A percentile compares a stretch with the other conserved stretches of the same genome.
phyloP scores from a whole-genome alignment of 768 basidiomycete genomes.

The Tulasnella sp. region DNA sequence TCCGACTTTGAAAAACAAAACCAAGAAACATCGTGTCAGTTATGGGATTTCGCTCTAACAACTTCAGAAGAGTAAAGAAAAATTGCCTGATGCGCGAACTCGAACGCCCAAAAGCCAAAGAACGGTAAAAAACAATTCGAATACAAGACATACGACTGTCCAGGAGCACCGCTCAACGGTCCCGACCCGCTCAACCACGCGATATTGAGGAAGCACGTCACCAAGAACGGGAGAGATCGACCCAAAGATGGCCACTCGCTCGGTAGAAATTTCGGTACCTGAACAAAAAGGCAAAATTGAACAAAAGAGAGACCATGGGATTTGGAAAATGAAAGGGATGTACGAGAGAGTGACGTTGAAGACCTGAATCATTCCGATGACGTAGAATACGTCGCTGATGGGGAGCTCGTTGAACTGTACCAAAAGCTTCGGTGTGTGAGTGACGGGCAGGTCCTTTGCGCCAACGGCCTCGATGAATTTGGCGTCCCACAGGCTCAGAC shows the following conservation, averaged over 20 bases:
- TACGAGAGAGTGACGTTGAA: constrained; percentile 77
- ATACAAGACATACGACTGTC: constrained; percentile 51
- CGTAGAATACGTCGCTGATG: constrained; percentile 82
- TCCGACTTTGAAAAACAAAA: constrained; percentile 51
- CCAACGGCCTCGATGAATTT: constrained; percentile 44
- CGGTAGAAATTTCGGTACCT: constrained; percentile 76
- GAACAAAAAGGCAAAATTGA: too few species aligned
- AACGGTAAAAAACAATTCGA: constrained; percentile 78
- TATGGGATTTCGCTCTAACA: too few species aligned
- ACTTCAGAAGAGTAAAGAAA: too few species aligned
- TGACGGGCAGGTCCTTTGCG: constrained; percentile 34
- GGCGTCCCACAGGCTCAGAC: constrained; percentile 72
- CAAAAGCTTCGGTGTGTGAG: constrained; percentile 38
- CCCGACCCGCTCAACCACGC: constrained; percentile 58
- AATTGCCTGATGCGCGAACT: constrained; percentile 60
- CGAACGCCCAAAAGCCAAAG: constrained; percentile 85
- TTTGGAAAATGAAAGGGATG: constrained; percentile 14
- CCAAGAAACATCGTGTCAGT: too few species aligned
- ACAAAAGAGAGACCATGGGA: too few species aligned
- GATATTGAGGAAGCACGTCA: constrained; percentile 60
- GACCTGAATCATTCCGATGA: constrained; percentile 52
- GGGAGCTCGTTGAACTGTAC: constrained; percentile 51
- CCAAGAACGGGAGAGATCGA: constrained; percentile 68
- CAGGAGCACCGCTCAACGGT: constrained; percentile 51
- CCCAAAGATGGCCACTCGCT: constrained; percentile 40